Base-by-base conservation (phyloP, 2,329 filamentous ascomycete genomes). In the Xylaria sp. region DNA sequence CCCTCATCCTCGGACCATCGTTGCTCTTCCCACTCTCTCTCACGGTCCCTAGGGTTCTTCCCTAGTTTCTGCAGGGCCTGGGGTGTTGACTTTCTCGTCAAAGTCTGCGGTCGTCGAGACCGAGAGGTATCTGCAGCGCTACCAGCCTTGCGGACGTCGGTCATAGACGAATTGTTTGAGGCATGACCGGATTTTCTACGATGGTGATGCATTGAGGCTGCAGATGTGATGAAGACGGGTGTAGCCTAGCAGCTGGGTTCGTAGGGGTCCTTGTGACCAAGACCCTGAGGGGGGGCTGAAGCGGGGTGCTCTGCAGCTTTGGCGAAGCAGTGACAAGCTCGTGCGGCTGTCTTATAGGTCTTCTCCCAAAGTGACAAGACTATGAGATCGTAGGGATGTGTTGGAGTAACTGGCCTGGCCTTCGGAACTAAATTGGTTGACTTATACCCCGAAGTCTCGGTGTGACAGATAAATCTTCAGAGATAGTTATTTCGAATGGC, bases 151-250 rank as follows among this genome's bases (percentile, higher is more conserved):
- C 86, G 85, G 28, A 86, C 83, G 73, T 89, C 87, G 51, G 86
- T 87, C 79, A 82, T 82, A 64, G 86, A 87, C 52, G 84, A 82
- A 78, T 86, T 86, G 68, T 82, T 81, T 69, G 83, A 83, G 75
- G 79, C 81, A 79, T 87, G 85, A 69, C 87, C 86, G 55, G 87
- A 89, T 80, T 84, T 88, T 76, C 85, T 84, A 75, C 87, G 84
- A 68, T 82, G 83, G 78, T 89, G 86, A 79, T 88, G 85, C 87
- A 89, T 89, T 73, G 78, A 68, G 72, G 66, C 57, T 66, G 59
- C 73, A 23, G 68, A 75, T 74, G 68, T 54, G 64, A 61, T 60
- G 52, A 58, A 41, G 56, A 69, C 63, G 49, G 72, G 65, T 64
- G 67, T 61, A 67, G 58, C 55, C 58, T 73, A 68, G 70, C 71